phyloP scores from a whole-genome alignment of 2,329 filamentous ascomycete species.

The Rhexocercosporidium sp. region DNA sequence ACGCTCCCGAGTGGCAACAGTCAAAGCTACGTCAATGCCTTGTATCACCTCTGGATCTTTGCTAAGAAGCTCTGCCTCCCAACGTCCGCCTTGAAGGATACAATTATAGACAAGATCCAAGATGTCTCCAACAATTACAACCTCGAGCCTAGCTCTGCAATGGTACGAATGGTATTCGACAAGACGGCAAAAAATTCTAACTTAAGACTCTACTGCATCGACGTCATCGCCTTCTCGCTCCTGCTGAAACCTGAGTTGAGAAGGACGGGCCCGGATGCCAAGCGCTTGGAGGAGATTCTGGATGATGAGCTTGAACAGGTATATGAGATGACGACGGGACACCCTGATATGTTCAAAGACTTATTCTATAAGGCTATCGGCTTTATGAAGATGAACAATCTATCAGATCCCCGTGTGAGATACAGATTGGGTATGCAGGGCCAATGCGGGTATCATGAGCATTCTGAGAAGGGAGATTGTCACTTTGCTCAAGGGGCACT shows the following conservation, averaged over 20 bases:
- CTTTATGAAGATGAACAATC: background rate
- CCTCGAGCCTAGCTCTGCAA: background rate
- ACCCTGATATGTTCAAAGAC: slow-evolving; percentile 1
- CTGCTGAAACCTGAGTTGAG: background rate
- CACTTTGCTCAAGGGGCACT: background rate
- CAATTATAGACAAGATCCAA: slow-evolving; percentile 14
- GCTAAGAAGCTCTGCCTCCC: background rate
- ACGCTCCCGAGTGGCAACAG: background rate
- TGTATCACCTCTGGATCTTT: background rate
- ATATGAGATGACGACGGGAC: background rate
- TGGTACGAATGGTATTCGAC: background rate
- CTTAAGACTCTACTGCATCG: slow-evolving; percentile 2
- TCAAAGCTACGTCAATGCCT: background rate
- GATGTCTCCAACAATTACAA: slow-evolving; percentile 3
- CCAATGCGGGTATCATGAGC: background rate
- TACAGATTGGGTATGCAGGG: background rate
- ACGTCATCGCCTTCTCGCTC: background rate
- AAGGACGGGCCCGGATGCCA: background rate
- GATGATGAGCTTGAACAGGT: background rate
- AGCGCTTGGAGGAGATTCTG: background rate
- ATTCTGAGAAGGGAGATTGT: background rate
- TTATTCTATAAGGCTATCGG: slow-evolving; percentile 2
- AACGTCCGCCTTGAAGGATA: slow-evolving; percentile 1
- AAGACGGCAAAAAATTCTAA: background rate
- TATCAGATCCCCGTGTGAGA: background rate